A percentile compares a stretch with the other conserved stretches of the same genome.
Evolutionary conservation across 2,329 filamentous ascomycete genomes (phyloP).

Genomic region (Aspergillus intermedius): DNA sequence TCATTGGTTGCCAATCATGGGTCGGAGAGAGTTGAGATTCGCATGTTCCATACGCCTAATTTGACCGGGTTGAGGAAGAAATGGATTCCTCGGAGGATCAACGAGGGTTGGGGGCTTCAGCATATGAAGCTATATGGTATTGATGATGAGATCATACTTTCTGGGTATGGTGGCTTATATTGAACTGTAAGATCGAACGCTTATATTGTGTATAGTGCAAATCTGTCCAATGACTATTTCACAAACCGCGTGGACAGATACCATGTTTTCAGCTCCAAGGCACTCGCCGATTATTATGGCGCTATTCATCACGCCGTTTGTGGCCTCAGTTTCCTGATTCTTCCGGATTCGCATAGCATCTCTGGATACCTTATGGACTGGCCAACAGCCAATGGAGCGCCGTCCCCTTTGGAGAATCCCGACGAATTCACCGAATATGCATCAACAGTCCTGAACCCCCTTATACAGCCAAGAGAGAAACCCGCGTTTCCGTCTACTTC

Average conservation of each 20-base stretch:
- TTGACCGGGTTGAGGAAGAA: conserved; percentile 79
- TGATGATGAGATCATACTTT: conserved; percentile 92
- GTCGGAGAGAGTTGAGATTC: conserved; percentile 74
- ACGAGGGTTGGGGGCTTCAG: conserved; percentile 96
- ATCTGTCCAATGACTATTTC: conserved; percentile 90
- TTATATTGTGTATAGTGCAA: conserved; percentile 52
- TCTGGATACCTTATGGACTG: conserved; percentile 57
- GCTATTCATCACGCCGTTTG: conserved; percentile 70
- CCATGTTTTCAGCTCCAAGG: conserved; percentile 74
- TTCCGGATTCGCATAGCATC: conserved; percentile 45
- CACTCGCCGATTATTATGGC: conserved; percentile 76
- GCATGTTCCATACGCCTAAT: conserved; percentile 98
- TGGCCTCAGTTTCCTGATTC: conserved; percentile 72
- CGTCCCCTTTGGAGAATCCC: conserved; percentile 66
- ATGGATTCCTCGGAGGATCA: conserved; percentile 79
- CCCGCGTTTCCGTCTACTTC: conserved; percentile 17
- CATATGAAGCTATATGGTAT: conserved; percentile 98
- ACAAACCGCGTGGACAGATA: conserved; percentile 93
- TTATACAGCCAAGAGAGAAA: conserved; percentile 53
- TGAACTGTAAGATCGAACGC: not conserved
- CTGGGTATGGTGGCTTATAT: conserved; percentile 53
- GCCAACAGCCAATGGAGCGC: conserved; percentile 67
- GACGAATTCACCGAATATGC: conserved; percentile 63
- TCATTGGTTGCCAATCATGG: conserved; percentile 82
- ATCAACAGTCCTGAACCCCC: conserved; percentile 57